Evolutionary conservation across 306 rosid genomes (phyloP), one percentile per base, ranked within the genome.

Genomic region (Cotoneaster glaucophyllus): DNA sequence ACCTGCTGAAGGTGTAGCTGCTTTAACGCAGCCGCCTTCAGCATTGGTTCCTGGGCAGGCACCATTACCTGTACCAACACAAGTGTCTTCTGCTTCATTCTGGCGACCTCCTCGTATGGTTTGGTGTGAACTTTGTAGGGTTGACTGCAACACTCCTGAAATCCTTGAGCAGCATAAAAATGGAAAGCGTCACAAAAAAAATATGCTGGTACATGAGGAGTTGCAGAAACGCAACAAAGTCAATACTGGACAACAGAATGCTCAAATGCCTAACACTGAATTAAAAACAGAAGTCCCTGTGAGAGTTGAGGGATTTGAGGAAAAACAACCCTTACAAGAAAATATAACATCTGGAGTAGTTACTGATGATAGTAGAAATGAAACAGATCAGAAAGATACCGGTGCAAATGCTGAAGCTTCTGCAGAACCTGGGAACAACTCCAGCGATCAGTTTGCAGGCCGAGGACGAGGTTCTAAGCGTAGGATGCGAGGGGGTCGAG

Each of bases 51-150:
- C 87, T 71, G 84, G 59, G 59, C 85, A 80, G 61, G 69, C 78
- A 22, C 74, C 70, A 39, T 69, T 79, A 67, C 87, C 88, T 53
- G 76, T 64, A 68, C 80, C 78, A 29, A 73, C 85, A 67, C 87
- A 83, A 83, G 89, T 77, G 79, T 89, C 88, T 70, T 58, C 82
- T 32, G 81, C 85, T 77, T 75, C 91, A 63, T 64, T 71, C 77
- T 85, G 75, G 76, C 85, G 69, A 41, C 85, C 81, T 34, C 80
- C 88, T 17, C 86, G 77, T 19, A 71, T 78, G 74, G 85, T 77
- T 25, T 90, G 87, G 85, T 92, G 97, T 84, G 97, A 93, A 80
- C 86, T 92, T 83, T 92, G 97, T 81, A 83, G 89, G 84, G 90
- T 88, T 76, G 93, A 87, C 86, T 93, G 97, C 90, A 93, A 90